phyloP scores from a whole-genome alignment of 1,284 basidiomycete genomes.

The Pseudozyma pruni region DNA sequence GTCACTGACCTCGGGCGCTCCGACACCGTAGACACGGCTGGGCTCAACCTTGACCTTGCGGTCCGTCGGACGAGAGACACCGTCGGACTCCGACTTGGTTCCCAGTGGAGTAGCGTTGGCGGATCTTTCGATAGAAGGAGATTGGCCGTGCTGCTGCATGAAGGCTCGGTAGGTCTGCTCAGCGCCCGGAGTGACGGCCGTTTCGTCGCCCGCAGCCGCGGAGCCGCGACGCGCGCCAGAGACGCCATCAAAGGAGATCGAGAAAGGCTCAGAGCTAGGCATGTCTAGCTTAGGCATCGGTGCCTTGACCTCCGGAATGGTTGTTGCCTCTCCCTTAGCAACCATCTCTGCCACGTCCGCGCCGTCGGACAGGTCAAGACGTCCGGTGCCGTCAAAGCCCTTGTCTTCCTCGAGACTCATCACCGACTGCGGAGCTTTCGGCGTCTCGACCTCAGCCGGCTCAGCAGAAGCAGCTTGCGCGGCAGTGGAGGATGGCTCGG shows the following conservation, averaged over 20 bases:
- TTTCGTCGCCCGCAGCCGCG: slow-evolving; percentile 16
- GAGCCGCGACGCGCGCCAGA: slow-evolving; percentile 20
- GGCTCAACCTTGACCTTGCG: slow-evolving; percentile 49
- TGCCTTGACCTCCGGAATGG: slow-evolving; percentile 21
- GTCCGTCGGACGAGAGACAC: slow-evolving; percentile 39
- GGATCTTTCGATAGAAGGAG: slow-evolving; percentile 23
- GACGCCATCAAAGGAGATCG: slow-evolving; percentile 40
- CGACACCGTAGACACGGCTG: slow-evolving; percentile 44
- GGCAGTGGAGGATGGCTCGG: not conserved
- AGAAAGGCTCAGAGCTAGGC: slow-evolving; percentile 61
- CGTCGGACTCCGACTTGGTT: slow-evolving; percentile 25
- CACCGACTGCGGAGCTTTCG: slow-evolving; percentile 29
- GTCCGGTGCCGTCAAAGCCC: slow-evolving; percentile 62
- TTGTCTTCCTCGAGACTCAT: slow-evolving; percentile 58
- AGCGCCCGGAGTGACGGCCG: slow-evolving; percentile 52
- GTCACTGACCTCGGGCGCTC: slow-evolving; percentile 41
- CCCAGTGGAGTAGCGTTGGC: slow-evolving; percentile 23
- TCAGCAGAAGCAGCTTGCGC: not conserved
- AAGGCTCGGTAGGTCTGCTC: slow-evolving; percentile 51
- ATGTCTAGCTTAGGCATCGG: slow-evolving; percentile 58
- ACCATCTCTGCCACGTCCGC: slow-evolving; percentile 1
- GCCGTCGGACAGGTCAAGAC: slow-evolving; percentile 44
- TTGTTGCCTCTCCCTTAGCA: not conserved
- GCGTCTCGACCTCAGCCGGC: not conserved
- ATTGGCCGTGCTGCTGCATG: slow-evolving; percentile 30